Percentiles rank a stretch among this genome's conserved stretches.
Evolutionary conservation across 2,329 filamentous ascomycete genomes (phyloP).

Genomic region (Pestalotiopsis sp.): DNA sequence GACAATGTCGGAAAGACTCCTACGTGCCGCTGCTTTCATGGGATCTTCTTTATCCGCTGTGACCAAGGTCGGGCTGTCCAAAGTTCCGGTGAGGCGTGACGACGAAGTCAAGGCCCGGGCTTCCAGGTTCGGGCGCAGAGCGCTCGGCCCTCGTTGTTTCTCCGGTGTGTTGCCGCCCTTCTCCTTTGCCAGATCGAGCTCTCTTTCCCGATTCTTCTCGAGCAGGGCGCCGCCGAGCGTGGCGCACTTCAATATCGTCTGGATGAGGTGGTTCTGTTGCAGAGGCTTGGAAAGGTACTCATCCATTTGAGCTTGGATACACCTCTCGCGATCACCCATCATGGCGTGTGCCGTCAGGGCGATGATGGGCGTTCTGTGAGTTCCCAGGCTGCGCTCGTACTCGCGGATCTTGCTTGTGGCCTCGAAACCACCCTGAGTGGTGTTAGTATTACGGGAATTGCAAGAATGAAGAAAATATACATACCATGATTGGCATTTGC

Average conservation of each 20-base stretch:
- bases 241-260: conserved; percentile 95
- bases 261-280: conserved; percentile 95
- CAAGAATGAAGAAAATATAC: conserved; percentile 28
- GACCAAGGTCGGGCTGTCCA: conserved; percentile 66
- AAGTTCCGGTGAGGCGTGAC: conserved; percentile 58
- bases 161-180: conserved; percentile 33
- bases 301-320: conserved; percentile 98
- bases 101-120: conserved; percentile 71
- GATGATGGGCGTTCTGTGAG: conserved; percentile 90
- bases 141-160: conserved; percentile 36
- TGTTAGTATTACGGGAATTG: background rate
- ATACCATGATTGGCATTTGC: conserved; percentile 98
- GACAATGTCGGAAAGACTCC: conserved; percentile 46
- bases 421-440: conserved; percentile 84
- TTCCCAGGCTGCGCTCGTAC: conserved; percentile 81
- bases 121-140: conserved; percentile 38
- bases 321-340: conserved; percentile 97
- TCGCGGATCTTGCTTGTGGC: conserved; percentile 95
- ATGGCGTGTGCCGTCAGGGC: conserved; percentile 97
- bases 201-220: conserved; percentile 71
- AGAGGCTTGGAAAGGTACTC: conserved; percentile 97
- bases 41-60: conserved; percentile 63
- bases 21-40: conserved; percentile 50
- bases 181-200: conserved; percentile 54
- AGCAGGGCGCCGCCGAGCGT: conserved; percentile 84